Conservation (phyloP, 495 filamentous ascomycete species). For the Penicillium canescens region DNA sequence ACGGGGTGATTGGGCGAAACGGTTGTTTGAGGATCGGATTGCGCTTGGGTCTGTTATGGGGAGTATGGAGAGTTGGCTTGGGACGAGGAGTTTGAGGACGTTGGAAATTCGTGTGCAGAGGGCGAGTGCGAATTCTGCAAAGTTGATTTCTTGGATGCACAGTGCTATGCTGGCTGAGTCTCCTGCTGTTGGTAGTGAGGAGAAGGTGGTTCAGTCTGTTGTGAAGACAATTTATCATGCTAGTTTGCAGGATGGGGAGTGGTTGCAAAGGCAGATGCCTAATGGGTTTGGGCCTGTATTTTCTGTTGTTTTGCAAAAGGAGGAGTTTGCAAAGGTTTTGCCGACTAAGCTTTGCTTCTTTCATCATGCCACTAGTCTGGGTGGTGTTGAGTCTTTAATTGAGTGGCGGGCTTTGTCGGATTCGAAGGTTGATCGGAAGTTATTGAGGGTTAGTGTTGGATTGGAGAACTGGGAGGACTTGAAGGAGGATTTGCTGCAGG, state of each 20-base stretch:
- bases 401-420: slow-evolving; percentile 72
- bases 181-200: slow-evolving; percentile 25
- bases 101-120: slow-evolving; percentile 72
- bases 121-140: slow-evolving; percentile 64
- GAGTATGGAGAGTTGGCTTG: slow-evolving; percentile 83
- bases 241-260: slow-evolving; percentile 66
- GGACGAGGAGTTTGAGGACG: slow-evolving; percentile 75
- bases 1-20: slow-evolving; percentile 51
- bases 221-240: slow-evolving; percentile 70
- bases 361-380: slow-evolving; percentile 87
- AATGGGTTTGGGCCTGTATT: slow-evolving; percentile 85
- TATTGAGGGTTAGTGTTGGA: slow-evolving; percentile 78
- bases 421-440: slow-evolving; percentile 58
- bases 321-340: slow-evolving; percentile 58
- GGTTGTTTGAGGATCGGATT: slow-evolving; percentile 61
- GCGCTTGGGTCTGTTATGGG: slow-evolving; percentile 78
- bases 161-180: slow-evolving; percentile 32
- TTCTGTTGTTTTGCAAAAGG: slow-evolving; percentile 57
- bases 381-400: slow-evolving; percentile 87
- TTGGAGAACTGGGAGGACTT: slow-evolving; percentile 81
- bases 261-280: slow-evolving; percentile 85
- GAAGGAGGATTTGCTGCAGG: slow-evolving; percentile 67
- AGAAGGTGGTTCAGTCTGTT: slow-evolving; percentile 41
- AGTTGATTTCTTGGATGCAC: slow-evolving; percentile 68
- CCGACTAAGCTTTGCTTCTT: slow-evolving; percentile 77